Base-by-base conservation (phyloP, 139 green algal genomes). In the Chlorella ohadii region DNA sequence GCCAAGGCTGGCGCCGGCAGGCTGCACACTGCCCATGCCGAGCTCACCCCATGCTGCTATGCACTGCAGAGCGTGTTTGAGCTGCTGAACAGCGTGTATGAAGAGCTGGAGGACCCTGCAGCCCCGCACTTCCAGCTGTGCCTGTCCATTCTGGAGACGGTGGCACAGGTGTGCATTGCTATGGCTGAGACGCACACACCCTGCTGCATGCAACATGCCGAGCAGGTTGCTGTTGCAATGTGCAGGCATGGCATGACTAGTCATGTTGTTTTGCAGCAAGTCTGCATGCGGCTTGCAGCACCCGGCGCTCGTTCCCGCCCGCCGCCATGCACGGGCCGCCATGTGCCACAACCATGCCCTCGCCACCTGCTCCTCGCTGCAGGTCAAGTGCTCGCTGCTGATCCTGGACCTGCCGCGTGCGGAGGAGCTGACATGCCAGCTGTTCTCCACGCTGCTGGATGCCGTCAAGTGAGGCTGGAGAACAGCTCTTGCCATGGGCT, bases 361-460 rank as follows among this genome's bases (percentile, higher is more conserved):
- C 28, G 27, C 64, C 4, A 9, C 64, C 4, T 16, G 27, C 19
- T 25, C 9, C 47, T 27, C 4, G 0, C 6, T 34, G 51, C 83
- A 92, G 87, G 77, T 91, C 19, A 93, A 92, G 77, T 91, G 89
- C 76, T 94, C 88, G 74, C 63, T 93, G 34, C 82, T 93, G 38
- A 70, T 94, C 72, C 82, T 95, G 57, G 93, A 96, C 73, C 80
- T 94, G 56, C 86, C 91, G 2, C 59, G 75, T 1, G 72, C 44
- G 33, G 86, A 91, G 31, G 84, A 91, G 23, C 55, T 93, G 20
- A 25, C 91, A 16, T 75, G 71, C 36, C 74, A 91, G 4, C 41
- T 92, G 27, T 92, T 93, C 65, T 78, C 55, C 27, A 79, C 82
- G 2, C 61, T 96, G 78, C 72, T 96, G 73, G 72, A 84, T 38